These are phyloP conservation scores for Penicillium maclennaniae DNA, from an alignment of 495 filamentous ascomycete species.

Conservation along the genomic window DNA sequence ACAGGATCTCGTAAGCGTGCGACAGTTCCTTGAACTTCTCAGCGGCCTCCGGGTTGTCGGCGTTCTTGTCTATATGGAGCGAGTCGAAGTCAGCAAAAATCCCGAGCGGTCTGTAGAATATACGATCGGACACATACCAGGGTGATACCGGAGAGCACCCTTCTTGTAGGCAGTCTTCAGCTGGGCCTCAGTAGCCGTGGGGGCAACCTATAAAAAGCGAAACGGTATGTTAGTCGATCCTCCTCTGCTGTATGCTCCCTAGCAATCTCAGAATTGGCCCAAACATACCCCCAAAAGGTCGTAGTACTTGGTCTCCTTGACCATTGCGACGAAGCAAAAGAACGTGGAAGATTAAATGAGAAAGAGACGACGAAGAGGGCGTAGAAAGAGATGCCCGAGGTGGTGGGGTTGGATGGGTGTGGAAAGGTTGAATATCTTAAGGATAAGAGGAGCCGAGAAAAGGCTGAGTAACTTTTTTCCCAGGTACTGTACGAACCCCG, in stretches of 20 bases:
- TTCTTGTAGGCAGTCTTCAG: constrained; percentile 90
- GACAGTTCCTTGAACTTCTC: constrained; percentile 98
- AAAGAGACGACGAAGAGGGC: constrained; percentile 2
- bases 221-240: constrained; percentile 13
- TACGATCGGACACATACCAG: constrained; percentile 54
- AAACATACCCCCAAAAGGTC: constrained; percentile 76
- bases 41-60: constrained; percentile 84
- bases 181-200: constrained; percentile 69
- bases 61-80: constrained; percentile 77
- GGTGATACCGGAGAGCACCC: constrained; percentile 84
- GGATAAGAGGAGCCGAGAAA: constrained; percentile 22
- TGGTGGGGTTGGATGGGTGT: background rate
- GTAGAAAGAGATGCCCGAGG: constrained; percentile 7
- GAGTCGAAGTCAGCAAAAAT: background rate
- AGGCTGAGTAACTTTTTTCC: constrained; percentile 30
- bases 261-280: background rate
- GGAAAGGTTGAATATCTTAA: constrained; percentile 12
- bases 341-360: constrained; percentile 12
- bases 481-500: constrained; percentile 21
- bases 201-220: constrained; percentile 56
- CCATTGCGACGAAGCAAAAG: constrained; percentile 54
- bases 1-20: constrained; percentile 90
- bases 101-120: background rate
- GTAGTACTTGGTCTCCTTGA: constrained; percentile 86
- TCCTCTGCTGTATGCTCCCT: background rate